Conservation (phyloP, 1,284 basidiomycete species). For the Vanrija humicola region DNA sequence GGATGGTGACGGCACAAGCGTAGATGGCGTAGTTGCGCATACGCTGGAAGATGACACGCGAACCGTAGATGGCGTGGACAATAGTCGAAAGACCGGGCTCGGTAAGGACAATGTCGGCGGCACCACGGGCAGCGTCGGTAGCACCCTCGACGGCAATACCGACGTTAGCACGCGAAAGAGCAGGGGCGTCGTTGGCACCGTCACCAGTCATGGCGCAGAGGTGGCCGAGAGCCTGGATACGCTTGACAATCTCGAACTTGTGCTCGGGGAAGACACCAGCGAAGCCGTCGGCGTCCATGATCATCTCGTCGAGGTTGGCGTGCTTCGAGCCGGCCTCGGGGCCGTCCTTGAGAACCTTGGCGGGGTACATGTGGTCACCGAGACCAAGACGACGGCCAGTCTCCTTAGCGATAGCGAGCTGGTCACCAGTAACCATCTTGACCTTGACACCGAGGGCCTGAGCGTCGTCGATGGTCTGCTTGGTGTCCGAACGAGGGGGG, state of each 20-base stretch:
- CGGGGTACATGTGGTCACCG: slow-evolving; percentile 95
- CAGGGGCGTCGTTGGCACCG: slow-evolving; percentile 94
- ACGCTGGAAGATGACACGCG: slow-evolving; percentile 94
- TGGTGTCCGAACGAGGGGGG: slow-evolving; percentile 95
- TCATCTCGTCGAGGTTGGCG: slow-evolving; percentile 84
- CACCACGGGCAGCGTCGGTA: slow-evolving; percentile 90
- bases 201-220: slow-evolving; percentile 92
- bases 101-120: slow-evolving; percentile 90
- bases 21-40: slow-evolving; percentile 96
- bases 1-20: slow-evolving; percentile 93
- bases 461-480: slow-evolving; percentile 97
- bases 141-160: slow-evolving; percentile 97
- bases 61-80: slow-evolving; percentile 91
- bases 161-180: slow-evolving; percentile 88
- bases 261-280: slow-evolving; percentile 96
- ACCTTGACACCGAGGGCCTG: slow-evolving; percentile 93
- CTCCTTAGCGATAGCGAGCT: slow-evolving; percentile 98
- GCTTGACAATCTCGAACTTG: slow-evolving; percentile 91
- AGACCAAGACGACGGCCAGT: slow-evolving; percentile 94
- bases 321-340: slow-evolving; percentile 73
- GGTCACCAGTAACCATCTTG: slow-evolving; percentile 99
- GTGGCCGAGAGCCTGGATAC: slow-evolving; percentile 84
- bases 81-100: slow-evolving; percentile 96
- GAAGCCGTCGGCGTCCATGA: slow-evolving; percentile 62
- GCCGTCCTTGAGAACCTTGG: slow-evolving; percentile 90